Evolutionary conservation across 495 filamentous ascomycete genomes (phyloP).

Genomic region (Aspergillus bridgeri): DNA sequence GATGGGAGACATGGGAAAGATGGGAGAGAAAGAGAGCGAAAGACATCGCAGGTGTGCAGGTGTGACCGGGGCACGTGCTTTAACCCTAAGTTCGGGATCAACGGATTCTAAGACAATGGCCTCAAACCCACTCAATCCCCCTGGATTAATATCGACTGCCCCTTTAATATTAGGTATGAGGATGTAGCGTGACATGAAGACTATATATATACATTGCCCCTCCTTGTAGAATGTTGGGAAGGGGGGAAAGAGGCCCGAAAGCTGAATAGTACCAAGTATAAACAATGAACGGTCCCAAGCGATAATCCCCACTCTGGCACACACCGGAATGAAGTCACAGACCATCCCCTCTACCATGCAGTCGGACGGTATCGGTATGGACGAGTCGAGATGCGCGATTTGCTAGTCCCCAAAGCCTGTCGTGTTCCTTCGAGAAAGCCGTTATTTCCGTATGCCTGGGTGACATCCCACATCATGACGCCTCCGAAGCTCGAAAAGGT

Average conservation of each 20-base stretch:
- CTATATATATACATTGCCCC: constrained; percentile 2
- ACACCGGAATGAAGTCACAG: too few relatives aligned
- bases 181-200: too few relatives aligned
- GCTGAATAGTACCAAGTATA: constrained; percentile 1
- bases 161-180: too few relatives aligned
- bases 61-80: neutral
- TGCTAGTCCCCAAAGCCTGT: constrained; percentile 18
- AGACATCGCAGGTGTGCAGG: too few relatives aligned
- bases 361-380: neutral
- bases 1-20: neutral
- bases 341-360: neutral
- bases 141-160: too few relatives aligned
- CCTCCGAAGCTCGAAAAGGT: constrained; percentile 61
- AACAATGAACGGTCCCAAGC: neutral
- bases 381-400: neutral
- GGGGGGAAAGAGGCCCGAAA: neutral
- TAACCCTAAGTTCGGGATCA: neutral
- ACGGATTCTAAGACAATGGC: neutral
- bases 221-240: neutral
- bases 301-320: too few relatives aligned
- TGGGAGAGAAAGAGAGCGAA: neutral
- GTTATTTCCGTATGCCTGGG: constrained; percentile 55
- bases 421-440: constrained; percentile 51
- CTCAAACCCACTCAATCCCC: too few relatives aligned
- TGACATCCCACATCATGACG: constrained; percentile 71